phyloP scores from a whole-genome alignment of 495 filamentous ascomycete species.

The Hypoxylon rickii region DNA sequence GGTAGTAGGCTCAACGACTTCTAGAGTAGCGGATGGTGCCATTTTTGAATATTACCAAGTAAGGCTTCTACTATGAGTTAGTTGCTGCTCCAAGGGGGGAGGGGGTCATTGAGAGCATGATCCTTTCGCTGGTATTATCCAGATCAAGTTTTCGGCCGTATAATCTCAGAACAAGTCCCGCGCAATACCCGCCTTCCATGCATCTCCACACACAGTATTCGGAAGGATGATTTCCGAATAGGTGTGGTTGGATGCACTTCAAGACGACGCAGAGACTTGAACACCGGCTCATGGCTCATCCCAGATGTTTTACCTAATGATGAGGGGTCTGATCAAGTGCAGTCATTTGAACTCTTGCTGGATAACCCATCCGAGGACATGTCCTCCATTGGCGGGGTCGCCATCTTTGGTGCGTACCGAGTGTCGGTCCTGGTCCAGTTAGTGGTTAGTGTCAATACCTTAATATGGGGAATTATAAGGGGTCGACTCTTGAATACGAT shows the following conservation, averaged over 20 bases:
- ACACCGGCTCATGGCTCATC: conserved; percentile 45
- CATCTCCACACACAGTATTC: conserved; percentile 20
- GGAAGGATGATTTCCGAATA: conserved; percentile 1
- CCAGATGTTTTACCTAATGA: conserved; percentile 44
- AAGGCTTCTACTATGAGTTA: conserved; percentile 47
- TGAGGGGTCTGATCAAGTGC: conserved; percentile 40
- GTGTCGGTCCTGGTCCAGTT: conserved; percentile 33
- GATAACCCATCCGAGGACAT: conserved; percentile 41
- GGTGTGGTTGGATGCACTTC: conserved; percentile 17
- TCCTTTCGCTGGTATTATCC: conserved; percentile 99
- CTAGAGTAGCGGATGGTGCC: conserved; percentile 69
- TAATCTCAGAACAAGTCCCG: conserved; percentile 74
- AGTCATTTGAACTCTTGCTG: conserved; percentile 36
- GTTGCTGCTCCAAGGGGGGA: conserved; percentile 30
- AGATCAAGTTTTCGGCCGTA: conserved; percentile 96
- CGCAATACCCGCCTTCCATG: conserved; percentile 12
- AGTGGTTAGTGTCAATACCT: conserved; percentile 15
- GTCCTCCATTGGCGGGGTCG: conserved; percentile 29
- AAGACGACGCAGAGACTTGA: conserved; percentile 33
- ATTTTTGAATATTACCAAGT: conserved; percentile 58
- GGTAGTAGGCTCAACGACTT: conserved; percentile 36
- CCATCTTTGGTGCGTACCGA: conserved; percentile 40
- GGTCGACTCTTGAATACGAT: conserved; percentile 16
- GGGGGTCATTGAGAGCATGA: conserved; percentile 68
- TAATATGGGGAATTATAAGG: background rate